phyloP scores from a whole-genome alignment of 768 basidiomycete genomes.

The Austroboletus festivus region DNA sequence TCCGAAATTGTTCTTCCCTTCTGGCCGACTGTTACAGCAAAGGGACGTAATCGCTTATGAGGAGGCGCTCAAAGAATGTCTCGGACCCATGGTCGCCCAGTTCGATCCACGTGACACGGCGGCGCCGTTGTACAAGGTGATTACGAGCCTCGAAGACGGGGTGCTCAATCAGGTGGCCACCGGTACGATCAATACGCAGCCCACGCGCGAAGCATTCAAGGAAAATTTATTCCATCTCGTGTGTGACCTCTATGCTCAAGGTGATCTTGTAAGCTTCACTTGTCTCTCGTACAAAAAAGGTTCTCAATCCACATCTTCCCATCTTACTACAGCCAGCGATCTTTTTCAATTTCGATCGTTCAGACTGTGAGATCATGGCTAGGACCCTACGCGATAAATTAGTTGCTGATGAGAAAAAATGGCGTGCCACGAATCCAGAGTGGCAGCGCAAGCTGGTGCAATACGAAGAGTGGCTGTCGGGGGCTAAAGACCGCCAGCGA shows the following conservation, averaged over 20 bases:
- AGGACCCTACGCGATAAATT: slow-evolving; percentile 36
- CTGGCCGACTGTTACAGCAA: slow-evolving; percentile 45
- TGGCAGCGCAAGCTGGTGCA: slow-evolving; percentile 51
- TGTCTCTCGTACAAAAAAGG: background rate
- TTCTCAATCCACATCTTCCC: background rate
- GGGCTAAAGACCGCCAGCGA: slow-evolving; percentile 48
- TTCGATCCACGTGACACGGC: slow-evolving; percentile 34
- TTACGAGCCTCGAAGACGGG: slow-evolving; percentile 40
- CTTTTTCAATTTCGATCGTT: slow-evolving; percentile 64
- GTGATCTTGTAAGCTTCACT: slow-evolving; percentile 46
- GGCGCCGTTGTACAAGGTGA: slow-evolving; percentile 38
- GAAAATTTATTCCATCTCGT: slow-evolving; percentile 50
- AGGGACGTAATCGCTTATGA: slow-evolving; percentile 63
- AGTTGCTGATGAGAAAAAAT: slow-evolving; percentile 43
- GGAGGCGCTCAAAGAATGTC: slow-evolving; percentile 41
- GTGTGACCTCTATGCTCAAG: slow-evolving; percentile 52
- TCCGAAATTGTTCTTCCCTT: slow-evolving; percentile 46
- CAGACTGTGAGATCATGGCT: slow-evolving; percentile 55
- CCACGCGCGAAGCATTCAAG: slow-evolving; percentile 31
- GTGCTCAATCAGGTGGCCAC: slow-evolving; percentile 24
- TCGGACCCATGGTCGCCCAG: slow-evolving; percentile 37
- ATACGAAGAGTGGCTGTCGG: slow-evolving; percentile 49
- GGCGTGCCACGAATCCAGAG: slow-evolving; percentile 43
- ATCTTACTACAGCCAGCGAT: slow-evolving; percentile 51
- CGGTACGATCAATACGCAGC: slow-evolving; percentile 31